Evolutionary conservation across 2,329 filamentous ascomycete species (phyloP).

Genomic region (Monosporascus sp.): DNA sequence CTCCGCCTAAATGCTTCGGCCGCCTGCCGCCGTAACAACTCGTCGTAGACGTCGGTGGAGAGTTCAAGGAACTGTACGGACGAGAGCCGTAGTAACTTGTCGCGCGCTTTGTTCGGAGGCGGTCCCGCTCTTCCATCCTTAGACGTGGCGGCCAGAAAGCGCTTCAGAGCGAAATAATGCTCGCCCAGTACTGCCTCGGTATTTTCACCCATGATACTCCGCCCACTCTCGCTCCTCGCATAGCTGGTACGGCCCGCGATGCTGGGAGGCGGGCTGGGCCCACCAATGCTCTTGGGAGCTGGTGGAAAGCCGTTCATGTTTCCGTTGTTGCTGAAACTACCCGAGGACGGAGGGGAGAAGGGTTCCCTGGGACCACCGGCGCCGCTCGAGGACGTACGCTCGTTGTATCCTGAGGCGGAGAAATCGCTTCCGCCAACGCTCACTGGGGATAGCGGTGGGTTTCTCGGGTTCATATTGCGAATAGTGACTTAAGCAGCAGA

Average conservation of each 20-base stretch:
- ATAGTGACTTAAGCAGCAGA: background rate
- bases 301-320: slow-evolving; percentile 58
- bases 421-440: slow-evolving; percentile 82
- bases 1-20: slow-evolving; percentile 48
- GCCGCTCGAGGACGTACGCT: background rate
- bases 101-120: slow-evolving; percentile 82
- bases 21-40: slow-evolving; percentile 77
- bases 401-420: slow-evolving; percentile 53
- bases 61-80: slow-evolving; percentile 94
- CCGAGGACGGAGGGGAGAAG: slow-evolving; percentile 66
- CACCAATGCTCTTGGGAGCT: slow-evolving; percentile 52
- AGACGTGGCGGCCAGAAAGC: slow-evolving; percentile 65
- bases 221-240: slow-evolving; percentile 61
- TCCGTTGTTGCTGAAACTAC: slow-evolving; percentile 44
- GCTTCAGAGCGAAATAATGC: slow-evolving; percentile 76
- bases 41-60: slow-evolving; percentile 96
- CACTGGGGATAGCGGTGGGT: slow-evolving; percentile 67
- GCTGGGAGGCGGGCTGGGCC: slow-evolving; percentile 82
- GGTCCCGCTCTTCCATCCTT: slow-evolving; percentile 71
- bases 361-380: slow-evolving; percentile 36
- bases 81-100: slow-evolving; percentile 88
- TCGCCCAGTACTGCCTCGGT: slow-evolving; percentile 63
- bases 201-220: slow-evolving; percentile 55
- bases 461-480: background rate
- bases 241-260: slow-evolving; percentile 81